Conservation (phyloP, 106 monocot species). For the Apostasia shenzhenica region DNA sequence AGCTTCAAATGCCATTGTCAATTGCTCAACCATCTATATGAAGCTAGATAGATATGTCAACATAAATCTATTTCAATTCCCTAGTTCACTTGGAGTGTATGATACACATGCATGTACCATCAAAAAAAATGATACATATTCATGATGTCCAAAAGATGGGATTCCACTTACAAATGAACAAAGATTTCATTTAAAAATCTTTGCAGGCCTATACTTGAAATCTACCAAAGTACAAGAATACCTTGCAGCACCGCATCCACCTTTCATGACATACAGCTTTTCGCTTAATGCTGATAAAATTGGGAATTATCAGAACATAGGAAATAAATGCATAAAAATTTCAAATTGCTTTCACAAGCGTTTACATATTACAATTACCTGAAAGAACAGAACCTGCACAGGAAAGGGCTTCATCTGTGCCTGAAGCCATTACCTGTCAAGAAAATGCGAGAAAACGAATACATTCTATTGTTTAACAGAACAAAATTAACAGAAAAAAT, state of each 20-base stretch:
- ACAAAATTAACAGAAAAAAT: constrained; percentile 3
- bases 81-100: no score
- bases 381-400: constrained; percentile 59
- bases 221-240: constrained; percentile 16
- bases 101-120: no score
- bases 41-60: no score
- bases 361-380: constrained; percentile 33
- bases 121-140: background rate
- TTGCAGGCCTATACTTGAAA: no score
- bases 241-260: constrained; percentile 99
- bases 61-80: no score
- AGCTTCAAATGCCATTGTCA: no score
- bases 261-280: constrained; percentile 87
- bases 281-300: constrained; percentile 82
- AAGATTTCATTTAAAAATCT: background rate
- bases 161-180: background rate
- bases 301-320: constrained; percentile 3
- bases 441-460: background rate
- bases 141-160: background rate
- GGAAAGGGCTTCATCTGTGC: constrained; percentile 65
- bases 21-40: no score
- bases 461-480: background rate
- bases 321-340: background rate
- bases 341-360: background rate
- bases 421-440: constrained; percentile 87